Evolutionary conservation across 2,329 filamentous ascomycete genomes (phyloP).

Genomic region (Penicillium aurantiogriseum): DNA sequence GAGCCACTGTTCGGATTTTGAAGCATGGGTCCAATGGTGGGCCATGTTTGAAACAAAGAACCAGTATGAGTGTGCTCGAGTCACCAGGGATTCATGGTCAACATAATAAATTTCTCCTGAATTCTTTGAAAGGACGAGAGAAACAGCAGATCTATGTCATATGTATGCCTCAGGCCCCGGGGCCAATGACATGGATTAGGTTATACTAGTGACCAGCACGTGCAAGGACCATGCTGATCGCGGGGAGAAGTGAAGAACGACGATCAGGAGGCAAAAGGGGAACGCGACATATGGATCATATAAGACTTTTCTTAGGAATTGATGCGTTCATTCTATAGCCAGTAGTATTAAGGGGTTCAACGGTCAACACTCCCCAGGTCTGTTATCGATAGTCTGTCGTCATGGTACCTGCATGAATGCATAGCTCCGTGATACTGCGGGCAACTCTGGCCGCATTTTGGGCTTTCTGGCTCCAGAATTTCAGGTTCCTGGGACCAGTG

Average conservation of each 20-base stretch:
- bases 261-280: conserved; percentile 24
- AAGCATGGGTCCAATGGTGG: background rate
- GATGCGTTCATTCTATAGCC: background rate
- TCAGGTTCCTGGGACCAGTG: background rate
- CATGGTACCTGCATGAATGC: conserved; percentile 14
- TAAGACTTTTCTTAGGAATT: background rate
- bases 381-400: conserved; percentile 1
- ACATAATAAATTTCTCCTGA: background rate
- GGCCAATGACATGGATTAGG: conserved; percentile 12
- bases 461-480: background rate
- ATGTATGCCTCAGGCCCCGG: background rate
- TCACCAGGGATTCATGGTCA: background rate
- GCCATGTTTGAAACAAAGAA: background rate
- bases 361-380: background rate
- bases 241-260: conserved; percentile 22
- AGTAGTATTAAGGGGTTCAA: background rate
- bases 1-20: background rate
- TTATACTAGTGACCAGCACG: conserved; percentile 21
- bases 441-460: background rate
- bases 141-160: background rate
- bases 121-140: background rate
- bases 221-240: conserved; percentile 22
- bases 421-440: conserved; percentile 8
- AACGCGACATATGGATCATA: background rate
- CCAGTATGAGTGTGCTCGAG: background rate